A percentile compares a stretch with the other conserved stretches of the same genome.
phyloP scores from a whole-genome alignment of 257 asterid species.

The Asclepias syriaca region DNA sequence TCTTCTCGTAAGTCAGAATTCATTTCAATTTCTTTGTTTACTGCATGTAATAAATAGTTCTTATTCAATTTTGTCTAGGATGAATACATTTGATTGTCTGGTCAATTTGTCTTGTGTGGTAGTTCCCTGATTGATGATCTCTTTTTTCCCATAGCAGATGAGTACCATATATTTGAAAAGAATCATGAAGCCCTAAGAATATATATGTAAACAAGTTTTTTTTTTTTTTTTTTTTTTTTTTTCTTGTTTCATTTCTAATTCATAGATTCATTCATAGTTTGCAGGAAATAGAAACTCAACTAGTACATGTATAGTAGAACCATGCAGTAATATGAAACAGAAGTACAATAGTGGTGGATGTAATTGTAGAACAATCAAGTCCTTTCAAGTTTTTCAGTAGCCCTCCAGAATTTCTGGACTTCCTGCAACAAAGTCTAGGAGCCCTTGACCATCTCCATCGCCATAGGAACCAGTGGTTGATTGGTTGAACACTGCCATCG shows the following conservation, averaged over 20 bases:
- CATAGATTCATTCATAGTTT: background rate
- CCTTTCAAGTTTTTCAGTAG: background rate
- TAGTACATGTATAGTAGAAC: background rate
- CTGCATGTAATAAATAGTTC: background rate
- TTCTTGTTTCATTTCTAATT: background rate
- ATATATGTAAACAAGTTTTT: background rate
- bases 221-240: background rate
- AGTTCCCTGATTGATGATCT: background rate
- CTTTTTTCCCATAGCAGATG: background rate
- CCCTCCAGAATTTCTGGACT: conserved; percentile 29
- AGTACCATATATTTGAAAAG: background rate
- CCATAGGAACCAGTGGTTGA: conserved; percentile 25
- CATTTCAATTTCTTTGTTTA: background rate
- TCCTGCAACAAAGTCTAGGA: conserved; percentile 37
- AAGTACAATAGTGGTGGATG: background rate
- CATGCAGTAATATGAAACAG: background rate
- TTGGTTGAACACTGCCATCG: conserved; percentile 31
- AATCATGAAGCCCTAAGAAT: background rate
- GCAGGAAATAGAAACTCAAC: background rate
- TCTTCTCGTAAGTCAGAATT: background rate
- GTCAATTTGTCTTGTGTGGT: background rate
- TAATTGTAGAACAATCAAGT: background rate
- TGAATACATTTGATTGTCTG: background rate
- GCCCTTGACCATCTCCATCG: conserved; percentile 26
- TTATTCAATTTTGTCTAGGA: background rate